Base-by-base conservation (phyloP, 768 basidiomycete species). In the Suillus bovinus region DNA sequence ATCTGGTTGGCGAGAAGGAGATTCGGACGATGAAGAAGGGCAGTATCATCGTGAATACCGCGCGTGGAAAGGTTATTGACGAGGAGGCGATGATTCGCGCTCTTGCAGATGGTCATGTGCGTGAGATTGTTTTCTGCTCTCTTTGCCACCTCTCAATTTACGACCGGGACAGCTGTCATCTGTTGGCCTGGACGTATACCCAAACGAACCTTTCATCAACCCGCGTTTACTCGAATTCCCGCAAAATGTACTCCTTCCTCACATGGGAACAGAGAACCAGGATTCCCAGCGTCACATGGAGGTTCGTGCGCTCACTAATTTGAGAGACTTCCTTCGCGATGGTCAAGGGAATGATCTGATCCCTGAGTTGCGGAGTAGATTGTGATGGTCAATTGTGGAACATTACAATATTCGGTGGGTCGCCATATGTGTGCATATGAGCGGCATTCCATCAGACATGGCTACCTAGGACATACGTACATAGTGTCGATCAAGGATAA, bases 41-140 rank as follows among this genome's bases (percentile, higher is more conserved):
- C 5, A 82, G 86, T 3, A 82, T 93, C 59, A 83, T 96, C 69
- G 83, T 95, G 64, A 95, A 95, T 74, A 95, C 93, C 3, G 93
- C 94, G 24, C 78, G 95, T n/a, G 95, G 95, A 13, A 95, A 90
- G 70, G 86, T 96, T 29, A 82, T 97, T 38, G 91, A 96, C 65
- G 93, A 96, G 75, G 86, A 84, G 7, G 95, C 93, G 5, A 80
- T 98, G 79, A 90, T 96, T 64, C 82, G 82, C 33, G 94, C 94
- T 27, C 74, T 98, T 58, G 87, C 93, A 70, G 88, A 89, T 67
- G 93, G 93, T 13, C 93, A 96, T 74, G 94, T 95, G 71, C 71
- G 92, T 80, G 9, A 7, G 47, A 24, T 54, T 27, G 11, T 27
- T 41, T 8, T 55, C 41, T 29, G 20, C 33, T n/a, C 41, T 62